Percentiles rank a stretch among this genome's conserved stretches.
These are phyloP conservation scores for Globisporangium ultimum DNA, from an alignment of 352 stramenopile genomes.

Conservation along the genomic window DNA sequence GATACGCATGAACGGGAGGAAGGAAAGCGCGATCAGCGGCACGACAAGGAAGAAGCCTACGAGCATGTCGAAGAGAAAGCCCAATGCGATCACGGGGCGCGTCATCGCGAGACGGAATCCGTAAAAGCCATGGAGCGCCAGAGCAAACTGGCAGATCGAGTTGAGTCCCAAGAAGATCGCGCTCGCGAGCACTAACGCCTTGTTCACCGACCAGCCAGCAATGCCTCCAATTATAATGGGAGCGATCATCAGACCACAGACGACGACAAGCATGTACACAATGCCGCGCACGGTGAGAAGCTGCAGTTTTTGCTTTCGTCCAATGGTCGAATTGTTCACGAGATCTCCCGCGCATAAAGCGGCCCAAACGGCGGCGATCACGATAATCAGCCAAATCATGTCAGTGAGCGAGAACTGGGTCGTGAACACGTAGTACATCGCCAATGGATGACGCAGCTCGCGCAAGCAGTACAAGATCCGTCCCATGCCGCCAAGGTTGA, in stretches of 20 bases:
- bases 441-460: slow-evolving; percentile 72
- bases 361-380: slow-evolving; percentile 44
- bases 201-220: slow-evolving; percentile 52
- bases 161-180: slow-evolving; percentile 71
- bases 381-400: slow-evolving; percentile 43
- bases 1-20: slow-evolving; percentile 85
- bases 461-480: slow-evolving; percentile 75
- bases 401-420: slow-evolving; percentile 55
- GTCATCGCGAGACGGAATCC: slow-evolving; percentile 64
- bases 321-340: slow-evolving; percentile 40
- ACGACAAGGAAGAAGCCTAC: slow-evolving; percentile 78
- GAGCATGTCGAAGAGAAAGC: slow-evolving; percentile 86
- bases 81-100: slow-evolving; percentile 64
- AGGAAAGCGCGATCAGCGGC: slow-evolving; percentile 64
- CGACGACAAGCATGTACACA: slow-evolving; percentile 68
- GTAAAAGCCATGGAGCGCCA: slow-evolving; percentile 65
- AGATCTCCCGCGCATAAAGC: slow-evolving; percentile 56
- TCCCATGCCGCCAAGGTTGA: slow-evolving; percentile 58
- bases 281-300: slow-evolving; percentile 57
- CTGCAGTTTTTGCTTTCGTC: slow-evolving; percentile 55
- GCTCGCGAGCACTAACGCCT: slow-evolving; percentile 65
- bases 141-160: slow-evolving; percentile 62
- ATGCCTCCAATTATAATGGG: slow-evolving; percentile 57
- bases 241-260: slow-evolving; percentile 51
- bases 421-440: slow-evolving; percentile 82